These are phyloP conservation scores for Boletus subparvulus DNA, from an alignment of 768 basidiomycete genomes.

Conservation along the genomic window DNA sequence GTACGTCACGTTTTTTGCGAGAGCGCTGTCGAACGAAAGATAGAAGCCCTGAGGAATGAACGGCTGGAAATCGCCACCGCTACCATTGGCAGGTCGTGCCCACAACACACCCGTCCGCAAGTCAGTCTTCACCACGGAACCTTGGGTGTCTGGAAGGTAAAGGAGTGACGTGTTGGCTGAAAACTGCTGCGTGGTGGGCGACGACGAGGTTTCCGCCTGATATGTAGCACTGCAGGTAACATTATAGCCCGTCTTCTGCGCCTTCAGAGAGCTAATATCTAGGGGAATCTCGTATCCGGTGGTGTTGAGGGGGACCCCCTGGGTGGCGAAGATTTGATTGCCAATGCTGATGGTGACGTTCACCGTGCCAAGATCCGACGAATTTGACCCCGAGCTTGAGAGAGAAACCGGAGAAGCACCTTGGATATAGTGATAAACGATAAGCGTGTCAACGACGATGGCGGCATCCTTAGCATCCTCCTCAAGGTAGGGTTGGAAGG, in stretches of 20 bases:
- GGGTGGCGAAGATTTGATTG: slow-evolving; percentile 20
- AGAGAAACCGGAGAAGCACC: slow-evolving; percentile 35
- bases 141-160: slow-evolving; percentile 40
- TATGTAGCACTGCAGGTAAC: slow-evolving; percentile 39
- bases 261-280: slow-evolving; percentile 28
- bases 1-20: slow-evolving; percentile 52
- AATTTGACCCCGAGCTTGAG: background rate
- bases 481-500: slow-evolving; percentile 46
- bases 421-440: slow-evolving; percentile 37
- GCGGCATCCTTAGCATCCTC: slow-evolving; percentile 32
- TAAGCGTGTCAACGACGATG: slow-evolving; percentile 40
- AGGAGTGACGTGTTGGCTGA: slow-evolving; percentile 33
- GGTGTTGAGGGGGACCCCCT: slow-evolving; percentile 39
- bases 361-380: slow-evolving; percentile 11
- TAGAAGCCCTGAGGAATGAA: slow-evolving; percentile 77
- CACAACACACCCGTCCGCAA: slow-evolving; percentile 45
- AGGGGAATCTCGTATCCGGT: slow-evolving; percentile 37
- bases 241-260: slow-evolving; percentile 31
- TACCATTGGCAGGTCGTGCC: slow-evolving; percentile 33
- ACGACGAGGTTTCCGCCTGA: background rate
- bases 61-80: slow-evolving; percentile 30
- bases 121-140: slow-evolving; percentile 49
- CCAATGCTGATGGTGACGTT: slow-evolving; percentile 34
- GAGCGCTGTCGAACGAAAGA: slow-evolving; percentile 54
- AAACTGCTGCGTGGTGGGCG: slow-evolving; percentile 35